A percentile compares a stretch with the other conserved stretches of the same genome.
Evolutionary conservation across 2,329 filamentous ascomycete genomes (phyloP).

Genomic region (Alternaria alternata): DNA sequence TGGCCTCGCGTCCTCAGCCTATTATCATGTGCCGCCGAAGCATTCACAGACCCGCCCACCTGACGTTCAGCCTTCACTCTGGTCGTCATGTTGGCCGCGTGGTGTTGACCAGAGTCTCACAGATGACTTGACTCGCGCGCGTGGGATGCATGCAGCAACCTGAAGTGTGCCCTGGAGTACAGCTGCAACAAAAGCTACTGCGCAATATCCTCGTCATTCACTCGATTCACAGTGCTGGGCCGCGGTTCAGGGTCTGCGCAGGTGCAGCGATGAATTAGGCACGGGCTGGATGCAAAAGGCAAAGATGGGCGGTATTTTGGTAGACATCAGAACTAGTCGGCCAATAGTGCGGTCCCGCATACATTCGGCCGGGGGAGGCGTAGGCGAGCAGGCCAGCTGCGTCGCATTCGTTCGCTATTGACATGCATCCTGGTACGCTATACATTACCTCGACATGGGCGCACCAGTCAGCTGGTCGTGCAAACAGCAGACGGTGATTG

Average conservation of each 20-base stretch:
- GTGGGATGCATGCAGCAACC: background rate
- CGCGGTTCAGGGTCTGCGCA: conserved; percentile 1
- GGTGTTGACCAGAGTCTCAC: conserved; percentile 1
- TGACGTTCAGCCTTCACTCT: conserved; percentile 5
- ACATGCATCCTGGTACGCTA: conserved; percentile 4
- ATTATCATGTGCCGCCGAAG: conserved; percentile 9
- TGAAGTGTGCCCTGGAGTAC: background rate
- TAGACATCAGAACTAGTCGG: conserved; percentile 8
- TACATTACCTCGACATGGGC: background rate
- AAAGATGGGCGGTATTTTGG: conserved; percentile 6
- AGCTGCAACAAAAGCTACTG: background rate
- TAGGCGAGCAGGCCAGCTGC: conserved; percentile 5
- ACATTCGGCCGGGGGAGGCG: background rate
- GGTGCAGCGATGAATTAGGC: background rate
- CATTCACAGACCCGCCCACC: background rate
- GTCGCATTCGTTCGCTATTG: background rate
- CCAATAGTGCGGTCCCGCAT: conserved; percentile 19
- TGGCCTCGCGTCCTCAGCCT: conserved; percentile 10
- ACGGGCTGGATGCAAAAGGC: conserved; percentile 1
- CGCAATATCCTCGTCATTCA: conserved; percentile 2
- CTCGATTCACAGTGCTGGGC: background rate
- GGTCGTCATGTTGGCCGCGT: background rate
- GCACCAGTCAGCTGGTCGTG: background rate
- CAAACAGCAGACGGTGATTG: background rate
- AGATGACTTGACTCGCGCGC: conserved; percentile 14